Evolutionary conservation across 768 basidiomycete species (phyloP).

Genomic region (Termitomyces eurrhizus): DNA sequence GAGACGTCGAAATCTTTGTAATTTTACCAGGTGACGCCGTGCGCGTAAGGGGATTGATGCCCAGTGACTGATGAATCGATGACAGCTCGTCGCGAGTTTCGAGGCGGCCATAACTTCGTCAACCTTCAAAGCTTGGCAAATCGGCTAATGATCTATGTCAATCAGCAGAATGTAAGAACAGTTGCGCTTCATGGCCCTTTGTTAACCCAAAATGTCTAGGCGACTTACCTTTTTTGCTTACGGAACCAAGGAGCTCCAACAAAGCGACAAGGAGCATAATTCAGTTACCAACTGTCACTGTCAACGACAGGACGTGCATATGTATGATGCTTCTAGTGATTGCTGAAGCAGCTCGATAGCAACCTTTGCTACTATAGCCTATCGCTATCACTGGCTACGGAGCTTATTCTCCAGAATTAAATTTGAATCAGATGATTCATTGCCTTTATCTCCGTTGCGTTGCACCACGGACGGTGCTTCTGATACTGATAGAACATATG

Average conservation of each 20-base stretch:
- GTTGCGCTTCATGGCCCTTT: no score
- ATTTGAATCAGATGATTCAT: background rate
- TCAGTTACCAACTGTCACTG: background rate
- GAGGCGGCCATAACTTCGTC: background rate
- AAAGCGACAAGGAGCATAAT: background rate
- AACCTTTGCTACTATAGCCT: background rate
- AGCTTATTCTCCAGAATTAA: background rate
- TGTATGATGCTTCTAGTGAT: background rate
- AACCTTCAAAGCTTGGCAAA: background rate
- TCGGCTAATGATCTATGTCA: background rate
- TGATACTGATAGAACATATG: background rate
- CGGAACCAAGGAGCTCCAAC: background rate
- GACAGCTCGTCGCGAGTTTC: background rate
- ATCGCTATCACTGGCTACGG: background rate
- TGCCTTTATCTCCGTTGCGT: background rate
- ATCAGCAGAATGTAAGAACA: background rate
- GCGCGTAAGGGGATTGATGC: background rate
- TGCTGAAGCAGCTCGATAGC: background rate
- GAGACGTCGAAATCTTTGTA: background rate
- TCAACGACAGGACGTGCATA: background rate
- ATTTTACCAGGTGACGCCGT: background rate
- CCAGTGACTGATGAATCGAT: background rate
- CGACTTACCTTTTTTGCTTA: background rate
- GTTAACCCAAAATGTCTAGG: background rate
- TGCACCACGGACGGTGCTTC: background rate